A percentile compares a stretch with the other conserved stretches of the same genome.
Evolutionary conservation across 169 alveolate genomes (phyloP).

Genomic region (Blepharisma undulans): DNA sequence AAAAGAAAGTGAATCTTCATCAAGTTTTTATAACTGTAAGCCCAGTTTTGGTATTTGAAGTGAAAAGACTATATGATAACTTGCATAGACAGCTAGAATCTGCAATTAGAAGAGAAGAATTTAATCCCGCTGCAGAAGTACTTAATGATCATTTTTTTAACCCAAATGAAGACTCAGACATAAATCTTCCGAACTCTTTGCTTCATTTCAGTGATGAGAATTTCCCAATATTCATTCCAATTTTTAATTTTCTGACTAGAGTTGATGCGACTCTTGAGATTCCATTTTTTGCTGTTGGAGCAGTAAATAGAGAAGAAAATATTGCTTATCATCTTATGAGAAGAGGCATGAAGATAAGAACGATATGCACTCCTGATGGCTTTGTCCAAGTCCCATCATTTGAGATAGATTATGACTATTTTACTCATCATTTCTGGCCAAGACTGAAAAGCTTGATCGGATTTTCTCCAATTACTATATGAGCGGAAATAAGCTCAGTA

Average conservation of each 20-base stretch:
- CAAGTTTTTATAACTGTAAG: constrained; percentile 74
- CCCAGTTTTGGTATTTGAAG: constrained; percentile 82
- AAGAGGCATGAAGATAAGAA: background rate
- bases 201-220: background rate
- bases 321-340: background rate
- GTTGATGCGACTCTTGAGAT: constrained; percentile 59
- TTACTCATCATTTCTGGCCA: background rate
- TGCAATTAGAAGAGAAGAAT: constrained; percentile 46
- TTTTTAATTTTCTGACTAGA: constrained; percentile 60
- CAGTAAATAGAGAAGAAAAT: background rate
- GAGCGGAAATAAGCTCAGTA: constrained; percentile 75
- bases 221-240: constrained; percentile 26
- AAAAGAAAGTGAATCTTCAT: constrained; percentile 9
- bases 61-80: constrained; percentile 61
- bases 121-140: constrained; percentile 18
- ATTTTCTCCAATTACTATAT: constrained; percentile 53
- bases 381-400: background rate
- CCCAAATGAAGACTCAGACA: background rate
- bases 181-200: too few relatives aligned
- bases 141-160: background rate
- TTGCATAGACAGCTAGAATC: constrained; percentile 45
- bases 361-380: background rate
- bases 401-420: background rate
- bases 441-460: background rate
- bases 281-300: constrained; percentile 56